These are phyloP conservation scores for Abelmoschus esculentus DNA, from an alignment of 345 rosid species.

Conservation along the genomic window DNA sequence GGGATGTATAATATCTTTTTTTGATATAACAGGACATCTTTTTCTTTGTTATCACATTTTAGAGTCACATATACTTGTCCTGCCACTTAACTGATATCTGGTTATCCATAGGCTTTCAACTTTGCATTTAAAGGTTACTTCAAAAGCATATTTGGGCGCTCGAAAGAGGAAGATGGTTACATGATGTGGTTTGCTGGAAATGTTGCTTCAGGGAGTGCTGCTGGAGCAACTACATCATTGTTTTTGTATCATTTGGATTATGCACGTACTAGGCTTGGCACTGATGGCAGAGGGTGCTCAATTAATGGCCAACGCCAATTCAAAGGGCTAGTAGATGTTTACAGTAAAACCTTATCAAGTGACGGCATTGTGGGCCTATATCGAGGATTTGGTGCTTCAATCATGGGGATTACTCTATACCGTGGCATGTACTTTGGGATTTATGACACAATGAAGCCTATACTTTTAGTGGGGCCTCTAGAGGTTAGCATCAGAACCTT, in stretches of 20 bases:
- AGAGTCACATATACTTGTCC: neutral
- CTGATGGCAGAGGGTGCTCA: constrained; percentile 60
- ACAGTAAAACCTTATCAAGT: constrained; percentile 57
- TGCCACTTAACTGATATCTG: constrained; percentile 46
- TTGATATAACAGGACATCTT: neutral
- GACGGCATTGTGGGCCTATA: constrained; percentile 75
- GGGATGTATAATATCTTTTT: neutral
- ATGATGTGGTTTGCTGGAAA: constrained; percentile 79
- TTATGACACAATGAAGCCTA: constrained; percentile 84
- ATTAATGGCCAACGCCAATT: constrained; percentile 60
- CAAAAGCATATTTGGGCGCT: constrained; percentile 61
- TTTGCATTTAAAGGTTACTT: constrained; percentile 95
- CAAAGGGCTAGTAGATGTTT: constrained; percentile 75
- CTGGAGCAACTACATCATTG: constrained; percentile 82
- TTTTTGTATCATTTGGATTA: constrained; percentile 88
- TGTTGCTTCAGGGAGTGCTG: constrained; percentile 94
- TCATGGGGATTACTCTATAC: constrained; percentile 81
- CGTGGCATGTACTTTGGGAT: constrained; percentile 94
- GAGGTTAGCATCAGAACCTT: constrained; percentile 43
- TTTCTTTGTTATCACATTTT: neutral
- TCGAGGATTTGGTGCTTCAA: constrained; percentile 86
- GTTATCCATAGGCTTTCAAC: constrained; percentile 87
- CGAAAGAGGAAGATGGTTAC: constrained; percentile 87
- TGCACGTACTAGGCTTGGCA: constrained; percentile 76
- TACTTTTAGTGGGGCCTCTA: constrained; percentile 67